Evolutionary conservation across 495 filamentous ascomycete species (phyloP), one percentile per base, ranked within the genome.

Genomic region (Glarea lozoyensis): DNA sequence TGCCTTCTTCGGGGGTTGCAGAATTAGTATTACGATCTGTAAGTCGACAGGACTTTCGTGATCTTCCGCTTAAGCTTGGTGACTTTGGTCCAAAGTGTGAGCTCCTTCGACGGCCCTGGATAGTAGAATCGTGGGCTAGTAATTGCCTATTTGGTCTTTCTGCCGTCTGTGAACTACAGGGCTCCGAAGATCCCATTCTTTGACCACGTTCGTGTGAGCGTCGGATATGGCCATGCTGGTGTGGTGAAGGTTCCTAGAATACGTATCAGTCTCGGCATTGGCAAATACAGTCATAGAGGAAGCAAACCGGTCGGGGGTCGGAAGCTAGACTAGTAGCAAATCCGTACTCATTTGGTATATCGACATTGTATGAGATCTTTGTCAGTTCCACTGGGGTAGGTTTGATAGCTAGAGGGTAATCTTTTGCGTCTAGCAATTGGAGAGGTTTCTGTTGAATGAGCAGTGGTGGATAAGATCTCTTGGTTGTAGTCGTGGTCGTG

Each of bases 401-500:
- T 16, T 80, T 76, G 31, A 71, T 67, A 35, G 92, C 93, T 25
- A 99, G 70, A 37, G 93, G 93, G 60, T 89, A 99, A 48, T 86
- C 72, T 56, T 94, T 90, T 7, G 84, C 69, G 62, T 97, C 90
- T 36, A 94, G 76, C 36, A 84, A 76, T 31, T 71, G 62, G 12
- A 88, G 67, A 17, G 84, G 76, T 35, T 79, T 77, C 19, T 89
- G 84, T 33, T 84, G 78, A 51, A 96, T 75, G 37, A 84, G 60
- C 10, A 97, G 63, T 13, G 88, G 90, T 11, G 92, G 89, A 46
- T 92, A 90, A 4, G 78, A 79, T 24, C 86, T 82, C 16, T 92
- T 95, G 0, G 90, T 96, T 1, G 87, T 94, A 0, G 89, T 97
- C 0, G 90, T 97, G 0, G 92, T 96, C 3, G 89, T 97, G 47